Evolutionary conservation across 2,329 filamentous ascomycete species (phyloP).

Genomic region (Colletotrichum australisinense): DNA sequence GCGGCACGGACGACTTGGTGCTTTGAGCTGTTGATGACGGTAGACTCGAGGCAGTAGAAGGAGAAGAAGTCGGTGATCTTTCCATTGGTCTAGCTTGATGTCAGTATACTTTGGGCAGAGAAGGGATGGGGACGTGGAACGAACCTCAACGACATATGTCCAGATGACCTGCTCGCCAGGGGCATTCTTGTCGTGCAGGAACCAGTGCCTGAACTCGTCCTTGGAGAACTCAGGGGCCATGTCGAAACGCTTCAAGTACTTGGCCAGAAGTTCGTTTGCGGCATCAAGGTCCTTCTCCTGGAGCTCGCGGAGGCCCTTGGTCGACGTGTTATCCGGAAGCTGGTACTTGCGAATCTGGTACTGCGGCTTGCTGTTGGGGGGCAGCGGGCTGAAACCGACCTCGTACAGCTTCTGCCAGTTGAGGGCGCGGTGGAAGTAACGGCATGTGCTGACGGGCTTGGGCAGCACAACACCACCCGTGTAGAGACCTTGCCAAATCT

Average conservation of each 20-base stretch:
- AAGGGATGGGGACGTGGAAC: neutral
- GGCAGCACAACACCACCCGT: constrained; percentile 93
- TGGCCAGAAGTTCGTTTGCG: constrained; percentile 78
- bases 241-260: constrained; percentile 84
- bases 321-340: constrained; percentile 79
- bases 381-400: constrained; percentile 91
- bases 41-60: constrained; percentile 95
- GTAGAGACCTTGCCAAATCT: constrained; percentile 95
- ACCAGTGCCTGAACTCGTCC: constrained; percentile 89
- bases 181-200: constrained; percentile 76
- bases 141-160: constrained; percentile 88
- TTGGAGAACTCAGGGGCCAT: constrained; percentile 84
- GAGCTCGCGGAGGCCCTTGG: constrained; percentile 83
- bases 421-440: constrained; percentile 93
- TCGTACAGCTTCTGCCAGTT: constrained; percentile 98
- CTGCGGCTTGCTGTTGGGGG: constrained; percentile 82
- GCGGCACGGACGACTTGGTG: constrained; percentile 87
- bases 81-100: constrained; percentile 58
- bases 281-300: constrained; percentile 80
- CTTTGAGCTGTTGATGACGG: constrained; percentile 84
- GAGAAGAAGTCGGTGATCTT: constrained; percentile 97
- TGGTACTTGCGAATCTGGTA: constrained; percentile 89
- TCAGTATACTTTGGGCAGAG: constrained; percentile 28
- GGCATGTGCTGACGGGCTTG: constrained; percentile 90
- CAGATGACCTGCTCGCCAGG: constrained; percentile 86